phyloP scores from a whole-genome alignment of 345 rosid species.

The Punica granatum region DNA sequence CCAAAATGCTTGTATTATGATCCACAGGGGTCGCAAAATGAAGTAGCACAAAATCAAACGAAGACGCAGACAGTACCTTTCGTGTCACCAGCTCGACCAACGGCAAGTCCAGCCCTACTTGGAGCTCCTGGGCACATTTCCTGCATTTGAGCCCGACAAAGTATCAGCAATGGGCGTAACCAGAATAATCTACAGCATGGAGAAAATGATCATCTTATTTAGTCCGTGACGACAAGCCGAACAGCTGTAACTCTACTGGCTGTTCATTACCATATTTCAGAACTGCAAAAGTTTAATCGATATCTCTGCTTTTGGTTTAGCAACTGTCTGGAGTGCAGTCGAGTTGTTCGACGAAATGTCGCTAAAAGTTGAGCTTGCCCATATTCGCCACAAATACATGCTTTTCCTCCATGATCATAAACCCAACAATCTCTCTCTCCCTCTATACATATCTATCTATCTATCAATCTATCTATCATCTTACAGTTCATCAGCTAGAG shows the following conservation, averaged over 20 bases:
- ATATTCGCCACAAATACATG: not conserved
- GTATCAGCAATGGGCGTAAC: not conserved
- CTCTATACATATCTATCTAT: not conserved
- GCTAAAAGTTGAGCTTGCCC: not conserved
- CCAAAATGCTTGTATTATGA: too few species aligned
- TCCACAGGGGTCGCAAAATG: not conserved
- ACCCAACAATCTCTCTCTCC: not conserved
- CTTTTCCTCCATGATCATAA: not conserved
- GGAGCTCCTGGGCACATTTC: not conserved
- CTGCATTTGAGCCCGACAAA: not conserved
- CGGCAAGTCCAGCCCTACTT: not conserved
- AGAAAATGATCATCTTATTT: not conserved
- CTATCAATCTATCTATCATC: not conserved
- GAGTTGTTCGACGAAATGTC: slow-evolving; percentile 1
- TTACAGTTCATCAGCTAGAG: not conserved
- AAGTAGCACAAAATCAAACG: not conserved
- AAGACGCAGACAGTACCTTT: not conserved
- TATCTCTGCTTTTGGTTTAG: too few species aligned
- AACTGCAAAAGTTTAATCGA: not conserved
- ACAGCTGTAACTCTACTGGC: not conserved
- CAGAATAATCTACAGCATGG: not conserved
- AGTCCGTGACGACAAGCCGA: not conserved
- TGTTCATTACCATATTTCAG: not conserved
- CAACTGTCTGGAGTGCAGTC: not conserved
- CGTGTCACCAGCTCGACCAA: not conserved